These are phyloP conservation scores for Candida berthetii DNA, from an alignment of 805 yeast genomes.

Conservation along the genomic window DNA sequence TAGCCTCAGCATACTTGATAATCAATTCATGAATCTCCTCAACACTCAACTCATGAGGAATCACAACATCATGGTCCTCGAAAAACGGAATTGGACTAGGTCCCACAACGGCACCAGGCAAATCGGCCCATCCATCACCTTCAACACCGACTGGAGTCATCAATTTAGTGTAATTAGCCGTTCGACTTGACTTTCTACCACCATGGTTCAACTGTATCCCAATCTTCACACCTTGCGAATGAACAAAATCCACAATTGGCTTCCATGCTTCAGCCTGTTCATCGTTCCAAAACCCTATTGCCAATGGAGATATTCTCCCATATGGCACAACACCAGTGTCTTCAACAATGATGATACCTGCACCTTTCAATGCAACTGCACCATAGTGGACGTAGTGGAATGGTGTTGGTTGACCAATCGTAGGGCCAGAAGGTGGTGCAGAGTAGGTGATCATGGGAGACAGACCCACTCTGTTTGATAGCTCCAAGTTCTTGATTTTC, in stretches of 20 bases:
- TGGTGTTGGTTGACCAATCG: conserved; percentile 33
- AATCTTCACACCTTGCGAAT: conserved; percentile 35
- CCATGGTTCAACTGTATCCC: conserved; percentile 53
- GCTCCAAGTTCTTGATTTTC: conserved; percentile 28
- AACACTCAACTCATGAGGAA: conserved; percentile 35
- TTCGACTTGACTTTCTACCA: conserved; percentile 41
- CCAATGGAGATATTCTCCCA: conserved; percentile 38
- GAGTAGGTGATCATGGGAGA: conserved; percentile 54
- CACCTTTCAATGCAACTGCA: conserved; percentile 38
- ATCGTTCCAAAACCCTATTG: conserved; percentile 45
- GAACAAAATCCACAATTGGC: conserved; percentile 37
- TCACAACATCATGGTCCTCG: conserved; percentile 10
- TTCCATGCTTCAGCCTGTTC: conserved; percentile 36
- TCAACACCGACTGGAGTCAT: conserved; percentile 24
- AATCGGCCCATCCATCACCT: conserved; percentile 33
- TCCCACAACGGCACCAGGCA: conserved; percentile 33
- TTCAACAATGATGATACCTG: conserved; percentile 43
- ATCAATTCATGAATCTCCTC: conserved; percentile 36
- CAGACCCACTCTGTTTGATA: conserved; percentile 48
- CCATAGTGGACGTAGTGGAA: conserved; percentile 48
- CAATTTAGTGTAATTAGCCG: conserved; percentile 23
- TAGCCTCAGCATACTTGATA: conserved; percentile 35
- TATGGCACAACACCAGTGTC: conserved; percentile 34
- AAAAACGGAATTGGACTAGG: conserved; percentile 36
- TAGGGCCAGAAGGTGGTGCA: conserved; percentile 18